Evolutionary conservation across 2,329 filamentous ascomycete genomes (phyloP).

Genomic region (Sclerotinia minor): DNA sequence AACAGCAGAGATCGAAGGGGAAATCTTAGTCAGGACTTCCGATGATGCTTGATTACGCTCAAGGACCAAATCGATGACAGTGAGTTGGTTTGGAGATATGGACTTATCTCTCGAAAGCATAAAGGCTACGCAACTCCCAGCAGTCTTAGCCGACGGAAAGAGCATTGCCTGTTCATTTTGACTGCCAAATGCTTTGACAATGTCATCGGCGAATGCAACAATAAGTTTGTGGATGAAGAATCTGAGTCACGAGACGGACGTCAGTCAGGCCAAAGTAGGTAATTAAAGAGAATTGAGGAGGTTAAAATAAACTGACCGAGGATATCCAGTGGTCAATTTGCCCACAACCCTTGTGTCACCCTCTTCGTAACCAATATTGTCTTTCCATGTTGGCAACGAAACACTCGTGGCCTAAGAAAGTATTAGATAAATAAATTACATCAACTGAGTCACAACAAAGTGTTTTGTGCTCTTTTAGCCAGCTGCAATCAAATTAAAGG

Average conservation of each 20-base stretch:
- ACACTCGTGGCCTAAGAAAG: slow-evolving; percentile 86
- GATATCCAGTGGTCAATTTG: slow-evolving; percentile 88
- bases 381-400: slow-evolving; percentile 87
- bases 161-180: slow-evolving; percentile 72
- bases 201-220: slow-evolving; percentile 66
- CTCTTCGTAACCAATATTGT: slow-evolving; percentile 93
- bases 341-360: slow-evolving; percentile 82
- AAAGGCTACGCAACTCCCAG: slow-evolving; percentile 74
- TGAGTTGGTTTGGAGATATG: slow-evolving; percentile 51
- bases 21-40: slow-evolving; percentile 54
- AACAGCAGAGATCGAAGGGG: slow-evolving; percentile 66
- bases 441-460: slow-evolving; percentile 25
- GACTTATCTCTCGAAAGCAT: slow-evolving; percentile 60
- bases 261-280: slow-evolving; percentile 27
- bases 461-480: neutral
- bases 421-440: slow-evolving; percentile 1
- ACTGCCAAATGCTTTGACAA: slow-evolving; percentile 64
- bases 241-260: slow-evolving; percentile 47
- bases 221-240: slow-evolving; percentile 93
- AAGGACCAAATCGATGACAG: slow-evolving; percentile 63
- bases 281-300: slow-evolving; percentile 17
- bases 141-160: slow-evolving; percentile 71
- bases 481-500: neutral
- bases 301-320: slow-evolving; percentile 55
- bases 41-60: slow-evolving; percentile 55